Evolutionary conservation across 2,329 filamentous ascomycete species (phyloP), one percentile per base, ranked within the genome.

Genomic region (Sporothrix pseudoabietina): DNA sequence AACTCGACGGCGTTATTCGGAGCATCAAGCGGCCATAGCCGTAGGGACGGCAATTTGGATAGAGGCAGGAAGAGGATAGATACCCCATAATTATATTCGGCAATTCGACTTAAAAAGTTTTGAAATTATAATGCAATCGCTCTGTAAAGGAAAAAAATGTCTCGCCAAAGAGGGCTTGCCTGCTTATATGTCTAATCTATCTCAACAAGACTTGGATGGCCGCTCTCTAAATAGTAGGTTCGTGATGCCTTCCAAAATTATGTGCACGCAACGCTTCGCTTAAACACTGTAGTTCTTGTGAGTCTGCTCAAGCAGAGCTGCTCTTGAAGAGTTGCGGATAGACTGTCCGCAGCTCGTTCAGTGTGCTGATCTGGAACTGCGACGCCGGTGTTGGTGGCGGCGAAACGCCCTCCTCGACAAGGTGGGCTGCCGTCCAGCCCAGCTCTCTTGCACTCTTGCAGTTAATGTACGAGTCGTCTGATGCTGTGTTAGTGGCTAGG

Each of bases 401-500:
- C 19, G 87, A 83, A 47, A 94, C 85, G 7, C 87, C 88, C 49
- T 92, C 89, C 80, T 98, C 96, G 6, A 98, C 89, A 30, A 98
- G 86, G 81, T 98, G 96, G 6, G 88, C 92, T 0, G 91, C 89
- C 14, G 89, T 93, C 96, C 96, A 99, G 26, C 96, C 96, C 75
- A 94, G 87, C 47, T 89, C 88, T 76, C 92, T 87, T 0, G 94
- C 93, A 75, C 90, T 90, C 76, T 85, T 87, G 80, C 93, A 97
- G 80, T 99, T 99, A 76, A 90, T 82, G 73, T 89, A 89, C 0
- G 94, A 97, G 80, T 99, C 96, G 80, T 99, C 96, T 94, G 63
- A 14, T 61, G 35, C 14, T 26, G 39, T 57, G 39, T 54, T 22
- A 55, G 54, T 44, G n/a, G 9, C 32, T 16, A 26, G 26, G 2